Conservation (phyloP, 208 protist species). For the Acanthamoeba divionensis region DNA sequence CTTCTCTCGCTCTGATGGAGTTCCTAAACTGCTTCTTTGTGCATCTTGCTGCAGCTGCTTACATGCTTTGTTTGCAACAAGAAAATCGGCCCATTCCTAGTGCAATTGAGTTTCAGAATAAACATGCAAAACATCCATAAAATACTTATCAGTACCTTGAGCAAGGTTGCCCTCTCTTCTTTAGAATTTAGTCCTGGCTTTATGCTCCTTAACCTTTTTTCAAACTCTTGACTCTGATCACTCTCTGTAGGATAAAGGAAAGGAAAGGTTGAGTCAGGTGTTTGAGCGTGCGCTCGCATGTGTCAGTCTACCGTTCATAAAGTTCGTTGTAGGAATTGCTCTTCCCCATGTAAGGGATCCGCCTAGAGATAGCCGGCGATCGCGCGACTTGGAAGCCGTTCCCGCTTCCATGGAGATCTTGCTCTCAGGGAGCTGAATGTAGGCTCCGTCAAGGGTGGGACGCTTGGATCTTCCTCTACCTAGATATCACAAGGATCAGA, state of each 20-base stretch:
- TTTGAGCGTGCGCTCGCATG: neutral
- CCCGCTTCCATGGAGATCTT: neutral
- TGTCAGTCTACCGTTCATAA: neutral
- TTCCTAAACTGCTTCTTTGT: too few species aligned
- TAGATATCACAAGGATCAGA: too few species aligned
- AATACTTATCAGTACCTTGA: too few species aligned
- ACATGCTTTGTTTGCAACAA: neutral
- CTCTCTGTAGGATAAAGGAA: neutral
- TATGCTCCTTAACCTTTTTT: too few species aligned
- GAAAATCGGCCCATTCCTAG: constrained; percentile 1
- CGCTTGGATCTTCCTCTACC: too few species aligned
- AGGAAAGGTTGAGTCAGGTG: too few species aligned
- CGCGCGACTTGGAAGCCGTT: neutral
- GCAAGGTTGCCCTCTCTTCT: neutral
- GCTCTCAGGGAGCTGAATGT: too few species aligned
- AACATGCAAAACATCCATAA: too few species aligned
- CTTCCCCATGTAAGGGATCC: neutral
- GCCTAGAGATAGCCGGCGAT: neutral
- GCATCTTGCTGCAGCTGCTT: neutral
- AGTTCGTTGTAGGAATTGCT: neutral
- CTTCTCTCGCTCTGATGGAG: too few species aligned
- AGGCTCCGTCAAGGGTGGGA: too few species aligned
- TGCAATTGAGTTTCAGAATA: too few species aligned
- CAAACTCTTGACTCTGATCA: neutral
- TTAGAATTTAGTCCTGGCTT: neutral